Base-by-base conservation (phyloP, 306 rosid genomes). In the Myrica gale region DNA sequence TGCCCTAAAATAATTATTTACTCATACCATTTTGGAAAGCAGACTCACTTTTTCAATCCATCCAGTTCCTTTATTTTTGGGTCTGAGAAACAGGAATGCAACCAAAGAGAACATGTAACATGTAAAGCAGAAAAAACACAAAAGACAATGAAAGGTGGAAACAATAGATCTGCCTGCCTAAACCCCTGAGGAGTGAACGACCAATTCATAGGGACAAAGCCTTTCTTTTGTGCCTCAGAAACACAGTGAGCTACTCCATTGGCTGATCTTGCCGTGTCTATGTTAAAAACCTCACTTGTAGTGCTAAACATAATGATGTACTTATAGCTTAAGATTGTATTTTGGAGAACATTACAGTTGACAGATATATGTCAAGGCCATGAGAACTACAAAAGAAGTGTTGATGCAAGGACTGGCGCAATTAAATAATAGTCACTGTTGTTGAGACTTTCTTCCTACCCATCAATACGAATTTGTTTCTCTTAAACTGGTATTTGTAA, bases 21-120 rank as follows among this genome's bases (percentile, higher is more conserved):
- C 51, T 37, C 60, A 51, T 69, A 15, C n/a, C 58, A 79, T 74
- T 69, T 68, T 79, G 7, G 20, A 21, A 77, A 13, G 13, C 52
- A 13, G 52, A 9, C 3, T 48, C 15, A 10, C 1, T 48, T 48
- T 26, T 32, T 32, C 37, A 32, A 10, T 48, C 4, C 13, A 9
- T 48, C 5, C 53, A 48, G 5, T 11, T 48, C 16, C 10, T 48
- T 15, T 15, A 48, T 10, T 48, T 48, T 11, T 48, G 16, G 53
- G 13, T 48, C 5, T 48, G 13, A 48, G 53, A 48, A 2, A 48
- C 16, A 11, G 4, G 53, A 21, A 57, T 21, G 23, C 13, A 9
- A 21, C 39, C 63, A 21, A 21, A 57, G 63, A 19, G 21, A 21
- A 21, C 12, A 57, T 32, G 63, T 7, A 21, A 21, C 12, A 57